phyloP scores from a whole-genome alignment of 1,139 yeast species.

The Suhomyces taliae region DNA sequence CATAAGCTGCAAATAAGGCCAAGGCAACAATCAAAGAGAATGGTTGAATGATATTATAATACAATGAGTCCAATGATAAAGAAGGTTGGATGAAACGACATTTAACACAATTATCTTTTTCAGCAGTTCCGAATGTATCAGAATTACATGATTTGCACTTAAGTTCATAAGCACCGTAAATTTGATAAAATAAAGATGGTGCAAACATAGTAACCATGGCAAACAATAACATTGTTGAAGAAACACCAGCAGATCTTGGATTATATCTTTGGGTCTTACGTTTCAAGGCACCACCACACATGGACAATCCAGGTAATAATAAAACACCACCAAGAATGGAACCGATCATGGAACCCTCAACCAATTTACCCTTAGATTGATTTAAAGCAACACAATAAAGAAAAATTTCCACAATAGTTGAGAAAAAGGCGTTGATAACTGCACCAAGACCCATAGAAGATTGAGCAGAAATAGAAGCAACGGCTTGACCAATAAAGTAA shows the following conservation, averaged over 20 bases:
- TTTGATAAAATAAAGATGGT: constrained; percentile 87
- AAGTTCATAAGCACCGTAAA: constrained; percentile 85
- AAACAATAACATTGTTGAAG: constrained; percentile 90
- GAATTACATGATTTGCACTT: constrained; percentile 56
- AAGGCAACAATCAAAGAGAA: constrained; percentile 79
- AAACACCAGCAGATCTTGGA: constrained; percentile 95
- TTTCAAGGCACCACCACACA: constrained; percentile 94
- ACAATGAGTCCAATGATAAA: constrained; percentile 63
- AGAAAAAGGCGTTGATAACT: constrained; percentile 94
- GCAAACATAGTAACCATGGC: constrained; percentile 92
- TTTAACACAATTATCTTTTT: constrained; percentile 51
- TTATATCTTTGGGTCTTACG: constrained; percentile 93
- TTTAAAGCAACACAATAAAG: constrained; percentile 87
- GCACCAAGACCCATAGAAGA: constrained; percentile 99
- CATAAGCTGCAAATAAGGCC: constrained; percentile 78
- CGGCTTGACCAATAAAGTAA: constrained; percentile 97
- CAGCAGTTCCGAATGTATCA: background rate
- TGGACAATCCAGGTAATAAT: constrained; percentile 87
- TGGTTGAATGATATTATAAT: constrained; percentile 69
- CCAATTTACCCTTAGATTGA: constrained; percentile 83
- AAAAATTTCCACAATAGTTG: constrained; percentile 92
- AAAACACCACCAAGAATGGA: constrained; percentile 91
- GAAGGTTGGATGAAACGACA: constrained; percentile 85
- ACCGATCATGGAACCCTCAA: constrained; percentile 97
- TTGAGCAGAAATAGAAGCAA: constrained; percentile 96